Conservation (phyloP, 768 basidiomycete species). For the Exidia glandulosa region DNA sequence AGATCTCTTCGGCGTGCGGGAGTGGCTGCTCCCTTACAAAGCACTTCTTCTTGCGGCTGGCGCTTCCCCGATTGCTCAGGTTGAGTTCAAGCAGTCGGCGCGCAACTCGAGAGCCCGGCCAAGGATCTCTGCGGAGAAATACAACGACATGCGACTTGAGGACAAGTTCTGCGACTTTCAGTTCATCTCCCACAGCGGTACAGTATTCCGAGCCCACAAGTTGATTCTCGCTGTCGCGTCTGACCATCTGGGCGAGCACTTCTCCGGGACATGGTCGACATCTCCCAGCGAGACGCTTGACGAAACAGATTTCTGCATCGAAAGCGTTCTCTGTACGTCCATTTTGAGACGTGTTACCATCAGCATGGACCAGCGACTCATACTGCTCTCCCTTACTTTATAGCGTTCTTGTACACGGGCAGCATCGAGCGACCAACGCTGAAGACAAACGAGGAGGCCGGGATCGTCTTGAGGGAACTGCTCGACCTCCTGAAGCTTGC, state of each 20-base stretch:
- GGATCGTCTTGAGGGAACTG: not conserved
- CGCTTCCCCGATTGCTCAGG: slow-evolving; percentile 8
- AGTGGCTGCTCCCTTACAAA: slow-evolving; percentile 14
- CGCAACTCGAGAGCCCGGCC: not conserved
- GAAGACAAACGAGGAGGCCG: not conserved
- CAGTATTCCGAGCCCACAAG: not conserved
- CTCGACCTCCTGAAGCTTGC: not conserved
- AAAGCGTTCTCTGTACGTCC: not conserved
- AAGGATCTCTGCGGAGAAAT: no score
- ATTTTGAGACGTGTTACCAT: not conserved
- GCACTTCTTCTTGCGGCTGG: slow-evolving; percentile 7
- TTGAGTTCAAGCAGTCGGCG: not conserved
- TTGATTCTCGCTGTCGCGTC: not conserved
- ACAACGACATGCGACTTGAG: not conserved
- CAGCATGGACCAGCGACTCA: not conserved
- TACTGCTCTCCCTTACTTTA: no score
- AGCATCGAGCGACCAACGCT: not conserved
- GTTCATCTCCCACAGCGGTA: not conserved
- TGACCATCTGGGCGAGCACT: not conserved
- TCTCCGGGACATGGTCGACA: not conserved
- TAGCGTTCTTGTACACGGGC: not conserved
- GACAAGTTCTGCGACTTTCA: not conserved
- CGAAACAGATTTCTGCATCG: not conserved
- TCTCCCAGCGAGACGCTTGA: not conserved
- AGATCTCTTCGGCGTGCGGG: slow-evolving; percentile 14